phyloP scores from a whole-genome alignment of 441 rosid species.

The Adansonia grandidieri region DNA sequence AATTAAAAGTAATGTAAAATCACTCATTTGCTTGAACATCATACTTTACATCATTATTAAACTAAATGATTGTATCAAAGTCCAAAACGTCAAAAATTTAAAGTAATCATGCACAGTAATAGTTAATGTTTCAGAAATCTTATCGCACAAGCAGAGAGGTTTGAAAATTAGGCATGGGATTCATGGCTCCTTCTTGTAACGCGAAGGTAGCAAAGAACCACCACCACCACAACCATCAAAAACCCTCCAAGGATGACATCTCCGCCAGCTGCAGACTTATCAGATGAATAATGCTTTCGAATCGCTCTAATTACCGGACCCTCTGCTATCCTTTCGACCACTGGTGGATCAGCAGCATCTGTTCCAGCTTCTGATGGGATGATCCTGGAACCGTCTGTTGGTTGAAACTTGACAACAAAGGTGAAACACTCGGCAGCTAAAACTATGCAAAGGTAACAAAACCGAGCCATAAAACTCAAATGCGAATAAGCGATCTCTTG shows the following conservation, averaged over 20 bases:
- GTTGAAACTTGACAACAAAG: neutral
- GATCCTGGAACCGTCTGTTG: slow-evolving; percentile 11
- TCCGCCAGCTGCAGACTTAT: slow-evolving; percentile 29
- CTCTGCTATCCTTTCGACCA: slow-evolving; percentile 2
- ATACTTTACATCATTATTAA: neutral
- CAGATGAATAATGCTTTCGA: slow-evolving; percentile 27
- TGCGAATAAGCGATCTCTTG: no score
- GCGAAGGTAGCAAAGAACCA: slow-evolving; percentile 41
- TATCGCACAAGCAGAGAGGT: neutral
- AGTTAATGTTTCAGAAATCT: no score
- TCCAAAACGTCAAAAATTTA: neutral
- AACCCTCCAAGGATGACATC: slow-evolving; percentile 49
- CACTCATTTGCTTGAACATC: neutral
- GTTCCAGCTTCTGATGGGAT: slow-evolving; percentile 23
- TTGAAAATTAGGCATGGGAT: no score
- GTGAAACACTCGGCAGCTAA: slow-evolving; percentile 24
- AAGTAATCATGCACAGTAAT: neutral
- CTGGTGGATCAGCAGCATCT: slow-evolving; percentile 29
- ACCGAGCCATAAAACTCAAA: slow-evolving; percentile 26
- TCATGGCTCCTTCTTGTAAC: slow-evolving; percentile 30
- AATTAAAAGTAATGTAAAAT: no score
- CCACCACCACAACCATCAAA: slow-evolving; percentile 31
- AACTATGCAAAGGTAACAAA: slow-evolving; percentile 25
- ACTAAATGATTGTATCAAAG: neutral
- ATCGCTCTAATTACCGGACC: slow-evolving; percentile 29